Evolutionary conservation across 2,329 filamentous ascomycete species (phyloP), one percentile per base, ranked within the genome.

Genomic region (Leptographium galeiforme): DNA sequence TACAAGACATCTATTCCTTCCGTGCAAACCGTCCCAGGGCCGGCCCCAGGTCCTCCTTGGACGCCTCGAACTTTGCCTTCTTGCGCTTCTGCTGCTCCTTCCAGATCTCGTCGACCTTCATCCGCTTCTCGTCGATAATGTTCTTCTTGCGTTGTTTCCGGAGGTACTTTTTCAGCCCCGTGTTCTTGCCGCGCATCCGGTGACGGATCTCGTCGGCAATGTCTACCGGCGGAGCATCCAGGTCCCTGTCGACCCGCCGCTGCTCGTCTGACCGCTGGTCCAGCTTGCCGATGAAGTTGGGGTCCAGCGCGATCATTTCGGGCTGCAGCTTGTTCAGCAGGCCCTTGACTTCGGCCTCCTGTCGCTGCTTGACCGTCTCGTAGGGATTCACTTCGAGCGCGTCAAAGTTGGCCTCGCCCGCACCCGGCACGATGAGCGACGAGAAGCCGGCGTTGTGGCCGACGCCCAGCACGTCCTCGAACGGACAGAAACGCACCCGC

Each of bases 321-420:
- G 93, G 91, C 63, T 90, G 82, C 48, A 98, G 76, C 73, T 98
- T 98, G 75, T 94, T 95, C 61, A 98, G 80, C 58, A 98, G 76
- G 13, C 79, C 76, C 72, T 87, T 89, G 67, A 98, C 89, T 69
- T 98, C 93, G 50, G 79, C 78, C 69, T 98, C 93, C 68, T 94
- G 90, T 62, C 93, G 81, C 71, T 97, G 90, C 71, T 93, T 94
- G 63, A 75, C 78, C 52, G 85, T 95, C 71, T 97, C 93, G 77
- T 91, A 97, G 38, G 93, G 93, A 73, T 98, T 98, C 61, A 84
- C 76, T 68, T 98, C 93, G 52, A 96, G 74, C 3, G 89, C 87
- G 67, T 98, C 93, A 66, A 87, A 96, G 77, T 97, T 97, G 65
- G 93, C 83, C 68, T 98, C 93, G 57, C 93, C 93, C n/a, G 91